Evolutionary conservation across 495 filamentous ascomycete genomes (phyloP), one percentile per base, ranked within the genome.

Genomic region (Xylaria cubensis): DNA sequence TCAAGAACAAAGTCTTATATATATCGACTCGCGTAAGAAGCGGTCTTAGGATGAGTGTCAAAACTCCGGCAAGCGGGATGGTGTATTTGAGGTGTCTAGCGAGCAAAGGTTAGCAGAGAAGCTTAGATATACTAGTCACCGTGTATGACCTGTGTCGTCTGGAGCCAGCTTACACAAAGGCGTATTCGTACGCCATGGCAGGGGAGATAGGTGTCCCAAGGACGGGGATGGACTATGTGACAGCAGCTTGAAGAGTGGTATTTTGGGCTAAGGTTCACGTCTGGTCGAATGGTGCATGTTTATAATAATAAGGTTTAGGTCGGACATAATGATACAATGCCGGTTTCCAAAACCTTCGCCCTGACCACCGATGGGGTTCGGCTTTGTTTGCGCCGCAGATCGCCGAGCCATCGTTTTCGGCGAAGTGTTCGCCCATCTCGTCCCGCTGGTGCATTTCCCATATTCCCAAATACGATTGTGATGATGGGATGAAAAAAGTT

Each of bases 51-150:
- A 89, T 70, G 48, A 84, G 64, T 10, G 90, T 90, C 70, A 93
- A 82, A 42, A 86, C 72, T 67, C 84, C 72, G 4, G 88, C 89
- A 5, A 87, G 83, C 6, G 91, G 91, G 64, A 92, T 88, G 24
- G 89, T 93, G 80, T 90, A 93, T 70, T 85, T 88, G 67, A 91
- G 76, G 81, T 93, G 91, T 66, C 90, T 92, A 64, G 53, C 34
- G n/a, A 50, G 44, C 15, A 26, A 51, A 63, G 12, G n/a, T 71
- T 34, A 71, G 69, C 26, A 8, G 34, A 36, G 9, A 21, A 44
- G 10, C n/a, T 34, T 46, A 24, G 1, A 32, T 13, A 36, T 15
- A 68, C 51, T 36, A 48, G 46, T 9, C 21, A 21, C 29, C 13
- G 6, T 12, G 17, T 2, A 58, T n/a, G 24, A 1, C 34, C 12